Evolutionary conservation across 331 rosid species (phyloP).

Genomic region (Arachis monticola): DNA sequence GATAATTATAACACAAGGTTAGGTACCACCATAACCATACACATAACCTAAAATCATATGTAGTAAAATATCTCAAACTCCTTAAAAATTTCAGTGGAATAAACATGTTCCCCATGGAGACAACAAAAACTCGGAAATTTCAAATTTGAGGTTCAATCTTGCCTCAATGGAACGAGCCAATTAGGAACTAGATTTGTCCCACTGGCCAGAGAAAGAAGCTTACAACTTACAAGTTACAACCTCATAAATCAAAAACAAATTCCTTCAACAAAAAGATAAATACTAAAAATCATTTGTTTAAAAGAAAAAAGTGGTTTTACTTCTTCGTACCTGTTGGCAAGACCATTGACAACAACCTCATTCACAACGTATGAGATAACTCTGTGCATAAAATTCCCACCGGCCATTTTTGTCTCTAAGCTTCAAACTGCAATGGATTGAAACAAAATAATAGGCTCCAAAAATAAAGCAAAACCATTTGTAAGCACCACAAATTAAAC

Average conservation of each 20-base stretch:
- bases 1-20: neutral
- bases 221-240: neutral
- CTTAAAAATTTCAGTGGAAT: constrained; percentile 17
- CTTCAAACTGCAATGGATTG: constrained; percentile 32
- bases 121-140: neutral
- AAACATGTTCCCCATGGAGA: constrained; percentile 7
- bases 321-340: constrained; percentile 74
- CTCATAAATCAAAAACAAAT: constrained; percentile 7
- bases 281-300: neutral
- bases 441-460: neutral
- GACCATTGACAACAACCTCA: constrained; percentile 79
- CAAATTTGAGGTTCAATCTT: constrained; percentile 15
- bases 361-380: constrained; percentile 78
- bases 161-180: constrained; percentile 55
- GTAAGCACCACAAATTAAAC: neutral
- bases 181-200: constrained; percentile 38
- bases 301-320: neutral
- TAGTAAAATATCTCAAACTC: constrained; percentile 39
- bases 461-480: neutral
- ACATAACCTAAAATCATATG: neutral
- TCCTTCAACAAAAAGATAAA: neutral
- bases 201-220: constrained; percentile 50
- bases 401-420: constrained; percentile 63
- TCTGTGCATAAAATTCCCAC: constrained; percentile 72
- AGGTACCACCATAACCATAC: neutral